Evolutionary conservation across 164 flowering plant genomes (phyloP).

Genomic region (Tinospora cordifolia): DNA sequence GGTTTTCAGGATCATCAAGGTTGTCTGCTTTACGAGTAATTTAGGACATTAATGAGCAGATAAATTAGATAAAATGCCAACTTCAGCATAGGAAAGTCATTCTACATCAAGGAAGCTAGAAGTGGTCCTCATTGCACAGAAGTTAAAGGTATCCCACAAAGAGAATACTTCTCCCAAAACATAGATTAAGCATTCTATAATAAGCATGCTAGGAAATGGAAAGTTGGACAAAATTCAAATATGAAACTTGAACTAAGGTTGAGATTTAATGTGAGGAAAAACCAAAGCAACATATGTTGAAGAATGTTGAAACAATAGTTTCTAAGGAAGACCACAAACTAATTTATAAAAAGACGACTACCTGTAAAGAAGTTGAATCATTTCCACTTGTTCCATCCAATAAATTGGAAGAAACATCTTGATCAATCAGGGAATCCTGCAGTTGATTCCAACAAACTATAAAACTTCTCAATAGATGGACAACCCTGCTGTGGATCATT

Average conservation of each 20-base stretch:
- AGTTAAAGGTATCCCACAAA: neutral
- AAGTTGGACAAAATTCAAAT: neutral
- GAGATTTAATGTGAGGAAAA: neutral
- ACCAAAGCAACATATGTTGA: neutral
- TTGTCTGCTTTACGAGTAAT: neutral
- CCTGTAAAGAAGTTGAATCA: conserved; percentile 39
- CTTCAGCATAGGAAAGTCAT: neutral
- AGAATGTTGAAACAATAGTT: neutral
- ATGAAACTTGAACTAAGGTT: neutral
- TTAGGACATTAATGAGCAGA: neutral
- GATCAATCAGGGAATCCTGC: conserved; percentile 36
- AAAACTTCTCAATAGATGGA: neutral
- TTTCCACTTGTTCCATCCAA: conserved; percentile 15
- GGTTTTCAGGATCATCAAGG: neutral
- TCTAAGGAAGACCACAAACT: neutral
- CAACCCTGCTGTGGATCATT: neutral
- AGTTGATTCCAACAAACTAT: neutral
- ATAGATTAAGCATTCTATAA: neutral
- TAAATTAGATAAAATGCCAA: neutral
- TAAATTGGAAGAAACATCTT: conserved; percentile 17
- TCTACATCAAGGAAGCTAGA: neutral
- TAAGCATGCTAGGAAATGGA: neutral
- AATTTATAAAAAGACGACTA: conserved; percentile 18
- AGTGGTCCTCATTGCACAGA: neutral
- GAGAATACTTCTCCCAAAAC: neutral